A percentile compares a stretch with the other conserved stretches of the same genome.
Conservation (phyloP, 2,329 filamentous ascomycete genomes). For the Apiospora rasikravindrae region DNA sequence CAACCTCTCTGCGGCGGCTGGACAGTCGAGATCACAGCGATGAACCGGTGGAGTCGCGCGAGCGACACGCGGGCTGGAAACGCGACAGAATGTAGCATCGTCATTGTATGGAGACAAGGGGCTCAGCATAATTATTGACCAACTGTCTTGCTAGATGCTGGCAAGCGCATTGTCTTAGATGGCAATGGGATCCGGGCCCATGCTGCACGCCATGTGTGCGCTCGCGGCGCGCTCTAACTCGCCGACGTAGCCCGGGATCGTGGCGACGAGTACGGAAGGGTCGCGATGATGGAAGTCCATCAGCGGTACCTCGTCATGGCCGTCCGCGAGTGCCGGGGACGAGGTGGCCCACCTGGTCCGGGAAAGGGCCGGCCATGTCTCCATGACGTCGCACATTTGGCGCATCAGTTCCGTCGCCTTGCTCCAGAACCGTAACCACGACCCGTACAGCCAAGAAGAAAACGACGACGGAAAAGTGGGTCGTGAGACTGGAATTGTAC, state of each 20-base stretch:
- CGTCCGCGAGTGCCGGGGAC: neutral
- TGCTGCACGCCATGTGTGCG: neutral
- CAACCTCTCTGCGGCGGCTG: neutral
- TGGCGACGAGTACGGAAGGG: neutral
- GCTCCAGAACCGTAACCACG: neutral
- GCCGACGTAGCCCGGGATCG: neutral
- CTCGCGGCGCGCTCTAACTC: neutral
- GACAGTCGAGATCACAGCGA: neutral
- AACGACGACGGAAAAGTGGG: too few species aligned
- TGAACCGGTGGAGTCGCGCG: neutral
- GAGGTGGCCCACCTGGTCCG: neutral
- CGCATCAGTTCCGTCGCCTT: neutral
- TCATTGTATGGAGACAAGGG: too few species aligned
- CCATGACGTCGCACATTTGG: neutral
- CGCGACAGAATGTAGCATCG: neutral
- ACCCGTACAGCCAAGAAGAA: too few species aligned
- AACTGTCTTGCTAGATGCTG: neutral
- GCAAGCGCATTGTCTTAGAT: neutral
- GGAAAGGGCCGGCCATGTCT: neutral
- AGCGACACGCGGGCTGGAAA: neutral
- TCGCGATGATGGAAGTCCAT: neutral
- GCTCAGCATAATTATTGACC: neutral
- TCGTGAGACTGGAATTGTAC: too few species aligned
- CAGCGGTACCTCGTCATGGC: neutral
- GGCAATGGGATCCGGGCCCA: neutral